Evolutionary conservation across 495 filamentous ascomycete genomes (phyloP).

Genomic region (Tuber magnatum): DNA sequence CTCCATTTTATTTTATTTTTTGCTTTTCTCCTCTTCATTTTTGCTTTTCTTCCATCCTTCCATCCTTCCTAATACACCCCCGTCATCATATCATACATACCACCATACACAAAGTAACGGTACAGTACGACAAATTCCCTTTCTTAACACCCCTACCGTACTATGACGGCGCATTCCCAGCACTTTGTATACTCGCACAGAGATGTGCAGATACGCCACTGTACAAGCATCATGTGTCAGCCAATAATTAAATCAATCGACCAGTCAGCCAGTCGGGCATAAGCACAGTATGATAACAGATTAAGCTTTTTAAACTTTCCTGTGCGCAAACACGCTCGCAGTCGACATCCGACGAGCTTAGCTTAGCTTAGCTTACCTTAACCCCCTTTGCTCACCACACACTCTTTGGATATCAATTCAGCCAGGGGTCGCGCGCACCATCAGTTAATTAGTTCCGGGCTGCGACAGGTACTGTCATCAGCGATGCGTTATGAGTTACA

Average conservation of each 20-base stretch:
- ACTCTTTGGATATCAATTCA: background rate
- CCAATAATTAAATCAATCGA: background rate
- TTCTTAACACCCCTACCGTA: background rate
- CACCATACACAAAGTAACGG: background rate
- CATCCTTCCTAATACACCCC: background rate
- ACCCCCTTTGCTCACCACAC: background rate
- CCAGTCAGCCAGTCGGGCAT: background rate
- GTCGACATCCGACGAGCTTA: no score
- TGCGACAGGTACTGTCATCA: no score
- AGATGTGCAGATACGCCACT: background rate
- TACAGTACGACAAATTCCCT: background rate
- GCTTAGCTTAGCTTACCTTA: no score
- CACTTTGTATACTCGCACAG: no score
- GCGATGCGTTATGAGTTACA: no score
- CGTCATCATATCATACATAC: background rate
- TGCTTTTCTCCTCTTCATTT: background rate
- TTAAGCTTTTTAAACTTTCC: background rate
- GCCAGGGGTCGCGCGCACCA: no score
- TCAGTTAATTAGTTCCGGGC: background rate
- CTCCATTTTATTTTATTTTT: background rate
- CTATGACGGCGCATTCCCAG: no score
- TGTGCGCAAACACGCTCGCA: no score
- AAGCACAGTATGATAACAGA: background rate
- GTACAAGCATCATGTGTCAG: background rate
- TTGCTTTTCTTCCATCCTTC: background rate